Percentiles rank a stretch among this genome's conserved stretches.
These are phyloP conservation scores for Vicia villosa DNA, from an alignment of 306 rosid species.

Conservation along the genomic window DNA sequence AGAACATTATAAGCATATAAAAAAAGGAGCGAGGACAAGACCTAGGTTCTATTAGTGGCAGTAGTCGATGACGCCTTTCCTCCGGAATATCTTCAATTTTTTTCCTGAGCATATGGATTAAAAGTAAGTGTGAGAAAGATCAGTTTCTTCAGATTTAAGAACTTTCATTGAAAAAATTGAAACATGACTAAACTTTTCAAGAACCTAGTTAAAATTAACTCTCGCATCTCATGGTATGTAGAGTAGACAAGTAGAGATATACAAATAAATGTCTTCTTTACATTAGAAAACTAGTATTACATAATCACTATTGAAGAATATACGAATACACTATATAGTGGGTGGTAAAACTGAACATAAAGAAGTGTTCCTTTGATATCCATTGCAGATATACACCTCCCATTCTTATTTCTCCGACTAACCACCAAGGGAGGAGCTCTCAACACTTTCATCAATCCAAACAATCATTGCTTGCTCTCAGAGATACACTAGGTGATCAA, in stretches of 20 bases:
- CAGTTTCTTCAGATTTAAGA: conserved; percentile 8
- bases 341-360: not conserved
- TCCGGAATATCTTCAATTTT: conserved; percentile 81
- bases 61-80: conserved; percentile 76
- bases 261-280: not conserved
- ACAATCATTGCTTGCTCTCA: not conserved
- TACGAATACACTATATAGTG: not conserved
- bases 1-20: conserved; percentile 9
- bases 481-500: not conserved
- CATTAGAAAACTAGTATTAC: conserved; percentile 9
- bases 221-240: not conserved
- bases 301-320: conserved; percentile 12
- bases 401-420: not conserved
- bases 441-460: not conserved
- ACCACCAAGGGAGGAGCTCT: not conserved
- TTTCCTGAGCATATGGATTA: conserved; percentile 61
- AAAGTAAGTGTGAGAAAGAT: not conserved
- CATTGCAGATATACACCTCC: not conserved
- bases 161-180: not conserved
- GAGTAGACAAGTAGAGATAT: not conserved
- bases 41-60: conserved; percentile 70
- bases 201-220: conserved; percentile 24
- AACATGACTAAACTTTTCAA: conserved; percentile 17
- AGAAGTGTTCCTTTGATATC: not conserved
- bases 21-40: conserved; percentile 28